Percentiles rank a stretch among this genome's conserved stretches.
These are phyloP conservation scores for Symbiodinium pilosum DNA, from an alignment of 73 alveolate genomes.

Conservation along the genomic window DNA sequence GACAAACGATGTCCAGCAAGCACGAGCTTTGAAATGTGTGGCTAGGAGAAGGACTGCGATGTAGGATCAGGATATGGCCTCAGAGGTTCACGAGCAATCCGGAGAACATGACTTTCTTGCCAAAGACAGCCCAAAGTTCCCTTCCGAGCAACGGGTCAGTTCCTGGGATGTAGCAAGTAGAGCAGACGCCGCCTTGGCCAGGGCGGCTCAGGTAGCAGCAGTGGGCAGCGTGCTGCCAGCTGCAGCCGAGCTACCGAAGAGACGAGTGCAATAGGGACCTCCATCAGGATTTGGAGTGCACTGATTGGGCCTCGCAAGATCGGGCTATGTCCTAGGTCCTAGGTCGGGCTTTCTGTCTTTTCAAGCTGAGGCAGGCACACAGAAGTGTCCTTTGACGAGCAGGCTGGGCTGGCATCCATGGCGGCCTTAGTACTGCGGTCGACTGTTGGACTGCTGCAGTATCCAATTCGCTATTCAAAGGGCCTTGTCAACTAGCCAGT, in stretches of 20 bases:
- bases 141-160: conserved; percentile 23
- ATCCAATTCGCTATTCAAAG: too few relatives aligned
- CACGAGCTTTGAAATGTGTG: too few relatives aligned
- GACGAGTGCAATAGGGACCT: conserved; percentile 87
- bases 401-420: conserved; percentile 81
- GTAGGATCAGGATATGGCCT: conserved; percentile 38
- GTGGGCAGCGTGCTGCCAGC: background rate
- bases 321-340: too few relatives aligned
- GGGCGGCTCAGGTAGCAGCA: background rate
- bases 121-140: too few relatives aligned
- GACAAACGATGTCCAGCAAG: too few relatives aligned
- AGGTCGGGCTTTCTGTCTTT: too few relatives aligned
- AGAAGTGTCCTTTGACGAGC: conserved; percentile 50
- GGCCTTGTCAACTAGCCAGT: conserved; percentile 83
- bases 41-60: background rate
- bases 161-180: conserved; percentile 79
- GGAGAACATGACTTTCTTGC: too few relatives aligned
- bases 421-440: too few relatives aligned
- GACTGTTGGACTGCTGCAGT: too few relatives aligned
- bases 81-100: too few relatives aligned
- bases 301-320: conserved; percentile 54
- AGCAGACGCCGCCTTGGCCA: conserved; percentile 58
- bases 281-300: conserved; percentile 92
- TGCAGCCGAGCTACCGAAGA: conserved; percentile 23
- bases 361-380: conserved; percentile 15